phyloP scores from a whole-genome alignment of 108 stramenopile species.

The Stephanodiscus minutulus region DNA sequence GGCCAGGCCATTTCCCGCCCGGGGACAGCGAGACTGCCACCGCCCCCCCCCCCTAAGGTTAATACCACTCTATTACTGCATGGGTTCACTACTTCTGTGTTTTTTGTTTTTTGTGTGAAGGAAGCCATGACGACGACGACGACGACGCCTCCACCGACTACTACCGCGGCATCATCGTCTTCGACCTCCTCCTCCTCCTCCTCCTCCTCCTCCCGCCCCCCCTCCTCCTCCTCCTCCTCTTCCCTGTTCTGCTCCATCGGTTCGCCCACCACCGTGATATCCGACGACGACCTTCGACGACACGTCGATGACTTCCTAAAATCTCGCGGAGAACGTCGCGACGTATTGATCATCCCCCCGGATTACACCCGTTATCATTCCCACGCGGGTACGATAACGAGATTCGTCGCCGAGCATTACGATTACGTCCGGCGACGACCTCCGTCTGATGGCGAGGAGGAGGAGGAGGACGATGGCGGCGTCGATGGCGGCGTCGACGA shows the following conservation, averaged over 20 bases:
- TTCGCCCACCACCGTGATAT: slow-evolving; percentile 48
- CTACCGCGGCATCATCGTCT: too few species aligned
- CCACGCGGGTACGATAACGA: slow-evolving; percentile 83
- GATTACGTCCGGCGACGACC: slow-evolving; percentile 43
- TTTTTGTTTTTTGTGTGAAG: too few species aligned
- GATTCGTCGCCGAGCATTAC: slow-evolving; percentile 86
- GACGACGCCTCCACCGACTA: too few species aligned
- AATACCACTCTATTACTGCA: too few species aligned
- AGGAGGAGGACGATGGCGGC: not conserved
- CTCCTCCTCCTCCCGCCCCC: not conserved
- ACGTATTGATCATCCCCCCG: slow-evolving; percentile 88
- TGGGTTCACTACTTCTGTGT: too few species aligned
- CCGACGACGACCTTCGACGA: slow-evolving; percentile 43
- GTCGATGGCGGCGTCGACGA: slow-evolving; percentile 5
- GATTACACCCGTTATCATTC: slow-evolving; percentile 93
- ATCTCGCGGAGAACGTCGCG: slow-evolving; percentile 63
- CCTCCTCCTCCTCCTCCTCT: too few species aligned
- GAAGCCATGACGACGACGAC: too few species aligned
- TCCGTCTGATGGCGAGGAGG: not conserved
- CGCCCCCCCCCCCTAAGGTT: too few species aligned
- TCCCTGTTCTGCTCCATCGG: slow-evolving; percentile 57
- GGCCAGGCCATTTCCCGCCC: too few species aligned
- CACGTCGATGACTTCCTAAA: slow-evolving; percentile 56
- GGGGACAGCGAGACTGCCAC: too few species aligned
- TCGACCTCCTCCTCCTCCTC: too few species aligned